phyloP scores from a whole-genome alignment of 345 rosid species.

The Citrus inodora region DNA sequence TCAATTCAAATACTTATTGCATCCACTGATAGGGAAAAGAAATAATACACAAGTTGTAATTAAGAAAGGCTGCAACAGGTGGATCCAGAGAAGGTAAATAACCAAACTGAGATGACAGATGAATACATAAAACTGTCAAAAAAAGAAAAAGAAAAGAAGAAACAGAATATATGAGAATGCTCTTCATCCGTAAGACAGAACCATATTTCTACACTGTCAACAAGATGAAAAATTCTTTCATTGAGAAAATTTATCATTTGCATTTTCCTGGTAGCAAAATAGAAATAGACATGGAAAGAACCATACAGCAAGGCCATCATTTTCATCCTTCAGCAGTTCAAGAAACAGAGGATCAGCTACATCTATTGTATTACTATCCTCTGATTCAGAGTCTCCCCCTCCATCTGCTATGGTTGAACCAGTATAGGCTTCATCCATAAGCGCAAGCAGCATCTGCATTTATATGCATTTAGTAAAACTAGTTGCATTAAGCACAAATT shows the following conservation, averaged over 20 bases:
- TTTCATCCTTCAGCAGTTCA: slow-evolving; percentile 98
- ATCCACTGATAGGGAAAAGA: background rate
- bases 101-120: background rate
- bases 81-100: background rate
- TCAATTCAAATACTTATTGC: background rate
- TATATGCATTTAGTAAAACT: slow-evolving; percentile 18
- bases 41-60: background rate
- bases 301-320: slow-evolving; percentile 92
- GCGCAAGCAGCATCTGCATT: slow-evolving; percentile 88
- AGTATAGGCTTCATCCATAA: slow-evolving; percentile 99
- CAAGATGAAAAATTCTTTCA: background rate
- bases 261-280: background rate
- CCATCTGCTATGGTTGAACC: slow-evolving; percentile 94
- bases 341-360: slow-evolving; percentile 85
- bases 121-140: background rate
- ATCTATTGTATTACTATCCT: slow-evolving; percentile 74
- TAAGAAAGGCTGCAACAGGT: background rate
- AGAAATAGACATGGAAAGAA: slow-evolving; percentile 8
- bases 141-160: background rate
- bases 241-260: background rate
- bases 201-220: background rate
- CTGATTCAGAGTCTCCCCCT: slow-evolving; percentile 90
- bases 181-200: background rate
- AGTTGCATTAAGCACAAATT: slow-evolving; percentile 3
- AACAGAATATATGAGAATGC: background rate